Conservation (phyloP, 169 alveolate genomes). For the Plasmodium vivax region DNA sequence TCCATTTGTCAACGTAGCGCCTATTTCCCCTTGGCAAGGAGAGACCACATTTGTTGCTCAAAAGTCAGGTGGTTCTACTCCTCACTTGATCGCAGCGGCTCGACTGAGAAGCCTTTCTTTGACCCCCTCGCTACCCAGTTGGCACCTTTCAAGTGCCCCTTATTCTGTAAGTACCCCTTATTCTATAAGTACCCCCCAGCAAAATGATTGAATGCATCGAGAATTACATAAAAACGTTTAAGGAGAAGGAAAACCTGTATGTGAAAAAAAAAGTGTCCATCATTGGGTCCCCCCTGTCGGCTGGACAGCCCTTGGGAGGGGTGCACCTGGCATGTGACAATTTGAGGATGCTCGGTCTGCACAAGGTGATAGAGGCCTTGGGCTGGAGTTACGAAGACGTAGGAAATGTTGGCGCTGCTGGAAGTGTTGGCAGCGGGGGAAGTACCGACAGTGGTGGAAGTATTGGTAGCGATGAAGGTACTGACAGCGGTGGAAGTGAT, state of each 20-base stretch:
- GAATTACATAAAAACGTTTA: background rate
- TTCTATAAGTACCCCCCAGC: background rate
- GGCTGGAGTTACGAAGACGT: slow-evolving; percentile 60
- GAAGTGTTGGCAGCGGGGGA: background rate
- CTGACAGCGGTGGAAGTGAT: background rate
- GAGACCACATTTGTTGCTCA: background rate
- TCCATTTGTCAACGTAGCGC: background rate
- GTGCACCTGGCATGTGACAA: slow-evolving; percentile 48
- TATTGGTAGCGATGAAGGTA: background rate
- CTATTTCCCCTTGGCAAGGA: background rate
- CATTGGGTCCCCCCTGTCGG: slow-evolving; percentile 55
- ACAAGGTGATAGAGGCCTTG: slow-evolving; percentile 16
- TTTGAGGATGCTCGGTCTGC: slow-evolving; percentile 31
- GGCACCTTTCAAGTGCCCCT: background rate
- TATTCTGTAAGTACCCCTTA: background rate
- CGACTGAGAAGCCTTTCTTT: background rate
- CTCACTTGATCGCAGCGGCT: background rate
- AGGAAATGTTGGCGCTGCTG: slow-evolving; percentile 17
- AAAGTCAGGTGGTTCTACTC: background rate
- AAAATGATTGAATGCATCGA: slow-evolving; percentile 30
- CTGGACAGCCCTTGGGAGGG: slow-evolving; percentile 59
- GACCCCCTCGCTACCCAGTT: background rate
- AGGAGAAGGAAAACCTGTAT: slow-evolving; percentile 25
- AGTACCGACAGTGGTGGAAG: background rate
- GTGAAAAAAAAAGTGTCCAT: slow-evolving; percentile 32